Evolutionary conservation across 2,329 filamentous ascomycete species (phyloP).

Genomic region (Penicillium sp.): DNA sequence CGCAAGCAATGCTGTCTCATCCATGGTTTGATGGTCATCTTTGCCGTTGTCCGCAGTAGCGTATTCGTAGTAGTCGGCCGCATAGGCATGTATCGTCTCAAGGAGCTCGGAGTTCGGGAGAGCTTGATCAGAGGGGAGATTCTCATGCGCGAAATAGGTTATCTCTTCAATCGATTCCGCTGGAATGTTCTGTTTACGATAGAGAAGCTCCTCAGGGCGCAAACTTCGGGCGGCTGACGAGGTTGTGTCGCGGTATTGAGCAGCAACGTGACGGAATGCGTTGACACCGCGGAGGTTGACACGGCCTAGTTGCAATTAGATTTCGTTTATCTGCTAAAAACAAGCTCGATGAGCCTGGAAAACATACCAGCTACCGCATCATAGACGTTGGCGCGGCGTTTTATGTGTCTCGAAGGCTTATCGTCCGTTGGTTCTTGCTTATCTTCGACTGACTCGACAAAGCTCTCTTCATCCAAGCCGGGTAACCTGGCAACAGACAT

Average conservation of each 20-base stretch:
- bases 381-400: slow-evolving; percentile 44
- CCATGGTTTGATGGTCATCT: slow-evolving; percentile 46
- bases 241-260: slow-evolving; percentile 27
- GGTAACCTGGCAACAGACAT: background rate
- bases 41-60: slow-evolving; percentile 27
- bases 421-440: slow-evolving; percentile 7
- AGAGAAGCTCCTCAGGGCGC: slow-evolving; percentile 52
- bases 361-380: slow-evolving; percentile 50
- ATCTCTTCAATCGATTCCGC: slow-evolving; percentile 47
- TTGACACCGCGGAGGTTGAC: slow-evolving; percentile 36
- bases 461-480: background rate
- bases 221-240: slow-evolving; percentile 35
- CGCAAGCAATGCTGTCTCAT: slow-evolving; percentile 55
- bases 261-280: slow-evolving; percentile 15
- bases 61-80: slow-evolving; percentile 47
- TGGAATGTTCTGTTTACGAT: slow-evolving; percentile 45
- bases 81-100: slow-evolving; percentile 50
- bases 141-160: slow-evolving; percentile 47
- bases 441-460: background rate
- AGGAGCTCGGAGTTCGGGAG: slow-evolving; percentile 52
- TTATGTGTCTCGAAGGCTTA: slow-evolving; percentile 13
- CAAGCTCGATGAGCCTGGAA: background rate
- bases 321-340: background rate
- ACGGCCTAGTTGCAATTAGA: slow-evolving; percentile 34
- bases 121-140: slow-evolving; percentile 31